Evolutionary conservation across 2,329 filamentous ascomycete genomes (phyloP).

Genomic region (Xylaria arbuscula): DNA sequence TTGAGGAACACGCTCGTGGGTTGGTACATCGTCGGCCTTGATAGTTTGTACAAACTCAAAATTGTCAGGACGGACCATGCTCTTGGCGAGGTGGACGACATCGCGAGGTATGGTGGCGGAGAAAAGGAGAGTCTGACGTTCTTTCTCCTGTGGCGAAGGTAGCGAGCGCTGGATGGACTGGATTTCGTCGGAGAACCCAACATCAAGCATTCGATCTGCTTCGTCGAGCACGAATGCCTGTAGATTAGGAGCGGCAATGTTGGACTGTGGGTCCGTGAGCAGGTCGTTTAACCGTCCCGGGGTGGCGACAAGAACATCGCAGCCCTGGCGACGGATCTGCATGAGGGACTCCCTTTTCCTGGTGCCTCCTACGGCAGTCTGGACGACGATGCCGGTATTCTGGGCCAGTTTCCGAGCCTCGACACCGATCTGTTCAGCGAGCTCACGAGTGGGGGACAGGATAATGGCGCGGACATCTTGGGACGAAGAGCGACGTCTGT

Average conservation of each 20-base stretch:
- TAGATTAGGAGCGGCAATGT: conserved; percentile 80
- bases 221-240: conserved; percentile 95
- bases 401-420: conserved; percentile 77
- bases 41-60: conserved; percentile 96
- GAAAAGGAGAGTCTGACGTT: conserved; percentile 92
- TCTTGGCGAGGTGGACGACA: conserved; percentile 81
- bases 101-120: conserved; percentile 90
- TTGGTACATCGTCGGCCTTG: conserved; percentile 80
- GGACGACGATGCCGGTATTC: conserved; percentile 73
- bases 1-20: conserved; percentile 87
- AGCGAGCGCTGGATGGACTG: conserved; percentile 69
- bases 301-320: conserved; percentile 90
- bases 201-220: conserved; percentile 98
- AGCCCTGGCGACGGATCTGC: conserved; percentile 77
- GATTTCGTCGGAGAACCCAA: conserved; percentile 80
- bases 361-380: conserved; percentile 91
- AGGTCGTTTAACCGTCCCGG: conserved; percentile 89
- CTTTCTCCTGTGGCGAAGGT: conserved; percentile 70
- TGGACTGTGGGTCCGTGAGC: conserved; percentile 71
- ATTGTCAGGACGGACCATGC: conserved; percentile 78
- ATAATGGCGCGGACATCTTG: conserved; percentile 76
- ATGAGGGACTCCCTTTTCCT: conserved; percentile 76
- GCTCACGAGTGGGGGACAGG: conserved; percentile 82
- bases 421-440: conserved; percentile 81
- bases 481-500: conserved; percentile 51